A percentile compares a stretch with the other conserved stretches of the same genome.
These are phyloP conservation scores for Conticribra weissflogii DNA, from an alignment of 108 stramenopile genomes.

Conservation along the genomic window DNA sequence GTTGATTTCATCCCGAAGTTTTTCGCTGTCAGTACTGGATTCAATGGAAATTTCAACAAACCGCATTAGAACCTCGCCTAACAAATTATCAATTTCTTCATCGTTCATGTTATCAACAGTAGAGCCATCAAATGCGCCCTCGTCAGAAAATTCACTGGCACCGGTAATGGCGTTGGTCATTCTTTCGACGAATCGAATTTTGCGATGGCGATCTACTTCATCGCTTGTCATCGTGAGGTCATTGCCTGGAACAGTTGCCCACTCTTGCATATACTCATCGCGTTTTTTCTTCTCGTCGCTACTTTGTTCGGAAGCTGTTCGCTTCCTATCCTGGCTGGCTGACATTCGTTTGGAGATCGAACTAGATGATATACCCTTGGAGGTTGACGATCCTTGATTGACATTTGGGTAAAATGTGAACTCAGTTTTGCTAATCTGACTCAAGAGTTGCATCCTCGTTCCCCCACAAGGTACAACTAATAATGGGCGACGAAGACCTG, in stretches of 20 bases:
- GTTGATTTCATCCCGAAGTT: conserved; percentile 21
- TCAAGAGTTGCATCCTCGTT: conserved; percentile 9
- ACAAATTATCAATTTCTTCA: conserved; percentile 20
- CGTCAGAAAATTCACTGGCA: background rate
- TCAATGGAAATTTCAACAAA: conserved; percentile 19
- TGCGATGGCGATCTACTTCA: conserved; percentile 25
- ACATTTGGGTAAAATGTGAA: conserved; percentile 8
- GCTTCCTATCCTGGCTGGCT: background rate
- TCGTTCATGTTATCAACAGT: conserved; percentile 16
- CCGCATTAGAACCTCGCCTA: conserved; percentile 14
- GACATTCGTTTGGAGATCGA: too few relatives aligned
- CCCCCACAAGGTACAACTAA: conserved; percentile 6
- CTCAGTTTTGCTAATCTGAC: background rate
- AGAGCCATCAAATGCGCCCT: background rate
- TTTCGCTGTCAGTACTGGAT: conserved; percentile 3
- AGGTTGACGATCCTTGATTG: background rate
- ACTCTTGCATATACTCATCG: background rate
- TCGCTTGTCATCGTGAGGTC: conserved; percentile 4
- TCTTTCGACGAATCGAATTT: conserved; percentile 27
- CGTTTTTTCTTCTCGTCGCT: background rate
- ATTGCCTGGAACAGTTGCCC: background rate
- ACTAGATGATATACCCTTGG: background rate
- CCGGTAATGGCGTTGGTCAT: conserved; percentile 8
- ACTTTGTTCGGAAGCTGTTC: background rate
- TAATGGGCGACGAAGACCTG: background rate